These are phyloP conservation scores for Vanderwaltozyma polyspora DNA, from an alignment of 805 yeast genomes.

Conservation along the genomic window DNA sequence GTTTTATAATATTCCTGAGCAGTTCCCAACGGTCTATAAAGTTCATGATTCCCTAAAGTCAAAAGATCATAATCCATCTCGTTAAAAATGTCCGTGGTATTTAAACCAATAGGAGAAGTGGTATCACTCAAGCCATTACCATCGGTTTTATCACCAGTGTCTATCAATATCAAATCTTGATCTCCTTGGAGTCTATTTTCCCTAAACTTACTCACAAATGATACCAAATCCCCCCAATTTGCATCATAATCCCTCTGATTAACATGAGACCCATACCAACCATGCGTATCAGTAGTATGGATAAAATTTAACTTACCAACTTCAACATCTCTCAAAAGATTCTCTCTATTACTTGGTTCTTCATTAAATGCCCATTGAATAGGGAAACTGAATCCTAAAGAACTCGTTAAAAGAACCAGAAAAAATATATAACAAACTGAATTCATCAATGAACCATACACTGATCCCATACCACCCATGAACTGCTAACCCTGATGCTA, in stretches of 20 bases:
- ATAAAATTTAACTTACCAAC: slow-evolving; percentile 74
- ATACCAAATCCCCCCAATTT: slow-evolving; percentile 86
- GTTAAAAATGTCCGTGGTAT: slow-evolving; percentile 52
- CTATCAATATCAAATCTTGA: slow-evolving; percentile 63
- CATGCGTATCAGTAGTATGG: slow-evolving; percentile 96
- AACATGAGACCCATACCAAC: slow-evolving; percentile 87
- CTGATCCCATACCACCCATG: too few species aligned
- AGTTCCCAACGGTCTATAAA: slow-evolving; percentile 58
- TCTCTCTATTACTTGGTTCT: neutral
- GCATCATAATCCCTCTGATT: slow-evolving; percentile 68
- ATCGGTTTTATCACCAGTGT: slow-evolving; percentile 90
- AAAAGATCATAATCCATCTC: slow-evolving; percentile 61
- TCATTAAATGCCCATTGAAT: neutral
- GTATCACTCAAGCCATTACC: slow-evolving; percentile 87
- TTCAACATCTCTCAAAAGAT: slow-evolving; percentile 34
- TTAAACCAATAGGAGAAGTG: slow-evolving; percentile 57
- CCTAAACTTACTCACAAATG: slow-evolving; percentile 48
- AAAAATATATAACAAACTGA: too few species aligned
- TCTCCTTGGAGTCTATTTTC: slow-evolving; percentile 21
- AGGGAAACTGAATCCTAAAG: too few species aligned
- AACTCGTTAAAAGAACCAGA: too few species aligned
- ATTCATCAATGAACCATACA: too few species aligned
- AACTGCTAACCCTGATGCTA: too few species aligned
- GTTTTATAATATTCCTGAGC: slow-evolving; percentile 51
- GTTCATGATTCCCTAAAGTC: slow-evolving; percentile 86